Base-by-base conservation (phyloP, 768 basidiomycete genomes). In the Suillus luteus region DNA sequence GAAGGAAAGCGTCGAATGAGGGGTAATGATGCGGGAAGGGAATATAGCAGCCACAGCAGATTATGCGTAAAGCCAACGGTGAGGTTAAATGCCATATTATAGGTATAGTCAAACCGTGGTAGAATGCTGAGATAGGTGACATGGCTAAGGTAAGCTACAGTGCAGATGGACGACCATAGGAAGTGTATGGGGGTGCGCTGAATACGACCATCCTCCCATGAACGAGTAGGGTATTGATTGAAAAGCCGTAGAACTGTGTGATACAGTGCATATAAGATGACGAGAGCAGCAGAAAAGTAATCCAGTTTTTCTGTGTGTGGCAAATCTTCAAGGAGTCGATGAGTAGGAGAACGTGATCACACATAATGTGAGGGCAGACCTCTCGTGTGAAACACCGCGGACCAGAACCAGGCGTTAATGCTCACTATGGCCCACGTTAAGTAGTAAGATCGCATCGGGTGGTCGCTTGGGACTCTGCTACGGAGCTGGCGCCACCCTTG, bases 371-470 rank as follows among this genome's bases (percentile, higher is more conserved):
- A 43, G 41, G 59, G 37, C 87, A 69, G 67, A 92, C 95, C 95
- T 85, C 97, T 83, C 0, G 90, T 92, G 72, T 99, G 97, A 70
- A 99, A 99, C 3, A 98, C 82, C 1, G 88, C 76, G 2, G 92
- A 94, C 93, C 94, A 96, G 37, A 92, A 69, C 96, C 96, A 99
- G 1, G 95, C 90, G 68, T 96, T 96, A 66, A 95, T 79, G 71
- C 90, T 93, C 44, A 87, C 78, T 64, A 84, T 75, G 0, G 89
- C 85, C 84, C 89, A 94, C 0, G 73, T 65, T 46, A 86, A 65
- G 74, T 93, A 94, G 67, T 87, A 92, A 0, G 66, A 62, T 69
- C 82, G 85, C 86, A 93, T 89, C 0, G 91, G 90, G 71, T 94
- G 90, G 2, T 70, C 74, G 2, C 72, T 68, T 0, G 88, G 80